Percentiles rank a stretch among this genome's conserved stretches.
Evolutionary conservation across 176 grass and related monocot genomes (phyloP).

Genomic region (Leersia perrieri): DNA sequence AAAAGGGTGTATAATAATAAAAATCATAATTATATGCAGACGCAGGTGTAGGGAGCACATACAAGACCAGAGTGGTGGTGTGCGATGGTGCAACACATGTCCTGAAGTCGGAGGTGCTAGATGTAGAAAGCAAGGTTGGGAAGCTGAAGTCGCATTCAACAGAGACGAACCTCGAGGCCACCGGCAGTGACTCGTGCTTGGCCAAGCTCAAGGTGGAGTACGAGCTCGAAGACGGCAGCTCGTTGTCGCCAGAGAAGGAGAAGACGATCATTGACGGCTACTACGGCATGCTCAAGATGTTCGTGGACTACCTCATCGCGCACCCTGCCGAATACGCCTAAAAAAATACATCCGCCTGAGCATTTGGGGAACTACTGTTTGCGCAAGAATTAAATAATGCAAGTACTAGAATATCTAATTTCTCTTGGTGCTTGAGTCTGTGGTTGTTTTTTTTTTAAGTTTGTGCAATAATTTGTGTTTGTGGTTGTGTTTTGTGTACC

Average conservation of each 20-base stretch:
- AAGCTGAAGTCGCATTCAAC: slow-evolving; percentile 15
- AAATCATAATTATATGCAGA: background rate
- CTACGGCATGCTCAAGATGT: slow-evolving; percentile 5
- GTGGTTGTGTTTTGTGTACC: background rate
- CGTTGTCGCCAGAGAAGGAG: slow-evolving; percentile 19
- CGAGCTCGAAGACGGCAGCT: slow-evolving; percentile 13
- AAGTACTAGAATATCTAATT: background rate
- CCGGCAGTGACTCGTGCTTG: slow-evolving; percentile 11
- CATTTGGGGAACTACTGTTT: too few species aligned
- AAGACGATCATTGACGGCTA: background rate
- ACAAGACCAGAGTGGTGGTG: background rate
- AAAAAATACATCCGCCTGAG: background rate
- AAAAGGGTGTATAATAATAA: too few species aligned
- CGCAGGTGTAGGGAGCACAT: background rate
- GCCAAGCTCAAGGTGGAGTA: slow-evolving; percentile 35
- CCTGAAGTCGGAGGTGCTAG: slow-evolving; percentile 3
- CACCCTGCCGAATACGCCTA: slow-evolving; percentile 27
- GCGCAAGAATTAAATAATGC: background rate
- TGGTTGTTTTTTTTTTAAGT: background rate
- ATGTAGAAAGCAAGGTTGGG: background rate
- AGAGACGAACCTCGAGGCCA: slow-evolving; percentile 24
- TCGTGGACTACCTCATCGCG: slow-evolving; percentile 43
- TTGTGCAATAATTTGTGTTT: background rate
- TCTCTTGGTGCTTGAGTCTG: background rate
- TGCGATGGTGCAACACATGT: background rate